Evolutionary conservation across 2,329 filamentous ascomycete genomes (phyloP).

Genomic region (Alternaria sp.): DNA sequence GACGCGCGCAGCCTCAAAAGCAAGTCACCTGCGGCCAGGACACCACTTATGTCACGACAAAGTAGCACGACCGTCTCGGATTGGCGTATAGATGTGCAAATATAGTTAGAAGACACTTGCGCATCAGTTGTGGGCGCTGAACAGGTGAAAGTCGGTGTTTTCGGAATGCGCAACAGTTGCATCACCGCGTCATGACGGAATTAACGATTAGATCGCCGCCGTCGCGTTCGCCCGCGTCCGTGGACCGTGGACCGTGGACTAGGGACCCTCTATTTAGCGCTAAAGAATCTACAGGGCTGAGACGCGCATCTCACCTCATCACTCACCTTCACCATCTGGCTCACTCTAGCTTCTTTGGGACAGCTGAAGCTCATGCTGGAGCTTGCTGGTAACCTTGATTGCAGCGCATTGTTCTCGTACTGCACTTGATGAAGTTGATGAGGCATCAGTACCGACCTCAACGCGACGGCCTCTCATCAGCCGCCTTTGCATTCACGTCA

Average conservation of each 20-base stretch:
- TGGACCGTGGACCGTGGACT: slow-evolving; percentile 11
- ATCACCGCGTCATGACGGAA: slow-evolving; percentile 27
- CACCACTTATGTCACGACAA: background rate
- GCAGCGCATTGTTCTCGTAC: background rate
- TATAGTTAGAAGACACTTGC: no score
- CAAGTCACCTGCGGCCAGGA: slow-evolving; percentile 1
- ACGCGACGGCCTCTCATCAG: background rate
- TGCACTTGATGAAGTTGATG: background rate
- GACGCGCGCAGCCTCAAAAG: slow-evolving; percentile 12
- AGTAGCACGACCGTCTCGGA: background rate
- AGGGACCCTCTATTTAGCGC: slow-evolving; percentile 17
- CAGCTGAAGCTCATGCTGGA: background rate
- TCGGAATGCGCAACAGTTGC: background rate
- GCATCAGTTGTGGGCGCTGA: background rate
- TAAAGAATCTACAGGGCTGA: slow-evolving; percentile 9
- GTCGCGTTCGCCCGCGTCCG: slow-evolving; percentile 15
- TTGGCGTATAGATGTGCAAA: background rate
- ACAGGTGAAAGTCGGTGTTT: background rate
- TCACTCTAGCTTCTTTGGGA: background rate
- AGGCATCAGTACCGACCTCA: background rate
- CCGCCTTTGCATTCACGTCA: slow-evolving; percentile 4
- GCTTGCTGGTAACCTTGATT: background rate
- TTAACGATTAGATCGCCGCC: slow-evolving; percentile 8
- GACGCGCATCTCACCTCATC: slow-evolving; percentile 9
- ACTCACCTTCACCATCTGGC: slow-evolving; percentile 12